Percentiles rank a stretch among this genome's conserved stretches.
Evolutionary conservation across 2,329 filamentous ascomycete species (phyloP).

Genomic region (Diaporthe velutina): DNA sequence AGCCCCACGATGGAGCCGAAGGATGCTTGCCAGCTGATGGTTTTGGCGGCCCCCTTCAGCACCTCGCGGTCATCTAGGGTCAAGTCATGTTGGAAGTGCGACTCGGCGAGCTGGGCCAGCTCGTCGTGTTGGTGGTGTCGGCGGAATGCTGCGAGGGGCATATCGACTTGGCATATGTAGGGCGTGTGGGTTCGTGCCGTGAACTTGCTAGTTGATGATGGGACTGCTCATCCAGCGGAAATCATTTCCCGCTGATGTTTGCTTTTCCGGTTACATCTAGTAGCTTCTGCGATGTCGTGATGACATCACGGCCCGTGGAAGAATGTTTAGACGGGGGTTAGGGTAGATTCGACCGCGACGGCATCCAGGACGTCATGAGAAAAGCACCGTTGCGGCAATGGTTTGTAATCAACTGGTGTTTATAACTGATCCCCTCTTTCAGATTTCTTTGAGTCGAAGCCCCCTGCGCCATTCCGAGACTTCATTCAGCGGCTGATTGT

Average conservation of each 20-base stretch:
- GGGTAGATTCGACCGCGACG: neutral
- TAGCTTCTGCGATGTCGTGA: neutral
- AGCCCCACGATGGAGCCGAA: constrained; percentile 72
- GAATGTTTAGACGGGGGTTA: constrained; percentile 27
- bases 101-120: constrained; percentile 65
- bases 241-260: too few relatives aligned
- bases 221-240: too few relatives aligned
- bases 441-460: too few relatives aligned
- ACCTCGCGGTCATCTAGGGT: constrained; percentile 69
- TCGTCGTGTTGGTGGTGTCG: constrained; percentile 57
- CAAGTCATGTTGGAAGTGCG: constrained; percentile 69
- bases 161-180: too few relatives aligned
- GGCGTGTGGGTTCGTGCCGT: too few relatives aligned
- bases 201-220: too few relatives aligned
- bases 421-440: neutral
- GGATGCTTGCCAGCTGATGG: constrained; percentile 66
- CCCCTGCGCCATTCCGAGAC: neutral
- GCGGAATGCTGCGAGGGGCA: constrained; percentile 51
- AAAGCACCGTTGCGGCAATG: neutral
- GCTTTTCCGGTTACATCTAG: neutral
- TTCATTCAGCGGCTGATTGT: neutral
- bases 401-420: neutral
- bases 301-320: constrained; percentile 3
- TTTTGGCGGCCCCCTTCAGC: constrained; percentile 66
- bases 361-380: constrained; percentile 9